A percentile compares a stretch with the other conserved stretches of the same genome.
Evolutionary conservation across 148 eudicot species (phyloP).

Genomic region (Suaeda aralocaspica): DNA sequence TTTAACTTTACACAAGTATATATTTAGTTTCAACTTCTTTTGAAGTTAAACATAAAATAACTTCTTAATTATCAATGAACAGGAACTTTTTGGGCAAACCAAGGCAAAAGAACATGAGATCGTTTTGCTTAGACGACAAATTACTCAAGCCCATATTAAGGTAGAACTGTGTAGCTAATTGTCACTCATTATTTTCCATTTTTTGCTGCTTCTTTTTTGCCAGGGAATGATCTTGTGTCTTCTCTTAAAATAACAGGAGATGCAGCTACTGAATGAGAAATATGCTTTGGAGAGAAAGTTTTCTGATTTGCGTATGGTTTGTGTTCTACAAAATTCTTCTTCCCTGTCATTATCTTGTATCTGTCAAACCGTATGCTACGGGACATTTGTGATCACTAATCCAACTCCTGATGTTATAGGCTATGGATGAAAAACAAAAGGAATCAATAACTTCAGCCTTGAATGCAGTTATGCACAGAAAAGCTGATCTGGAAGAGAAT

Average conservation of each 20-base stretch:
- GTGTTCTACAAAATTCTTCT: slow-evolving; percentile 25
- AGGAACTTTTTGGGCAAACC: slow-evolving; percentile 60
- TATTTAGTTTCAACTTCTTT: not conserved
- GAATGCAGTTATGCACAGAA: slow-evolving; percentile 67
- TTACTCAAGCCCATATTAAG: slow-evolving; percentile 63
- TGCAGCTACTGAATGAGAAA: slow-evolving; percentile 76
- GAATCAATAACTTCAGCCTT: slow-evolving; percentile 63
- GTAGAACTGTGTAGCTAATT: slow-evolving; percentile 41
- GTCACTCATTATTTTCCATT: slow-evolving; percentile 1
- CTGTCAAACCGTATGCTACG: slow-evolving; percentile 3
- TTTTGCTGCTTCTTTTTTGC: slow-evolving; percentile 16
- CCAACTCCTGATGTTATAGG: slow-evolving; percentile 41
- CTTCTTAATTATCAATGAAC: slow-evolving; percentile 20
- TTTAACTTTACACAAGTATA: slow-evolving; percentile 4
- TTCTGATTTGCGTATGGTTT: slow-evolving; percentile 78
- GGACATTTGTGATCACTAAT: slow-evolving; percentile 3
- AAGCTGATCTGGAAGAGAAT: slow-evolving; percentile 68
- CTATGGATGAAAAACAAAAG: slow-evolving; percentile 72
- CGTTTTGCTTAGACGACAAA: slow-evolving; percentile 47
- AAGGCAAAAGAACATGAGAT: slow-evolving; percentile 64
- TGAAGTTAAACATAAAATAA: not conserved
- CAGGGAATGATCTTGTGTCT: slow-evolving; percentile 12
- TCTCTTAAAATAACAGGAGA: slow-evolving; percentile 48
- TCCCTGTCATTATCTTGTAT: slow-evolving; percentile 16
- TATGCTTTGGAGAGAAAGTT: slow-evolving; percentile 67